These are phyloP conservation scores for Ganoderma boninense DNA, from an alignment of 1,284 basidiomycete genomes.

Conservation along the genomic window DNA sequence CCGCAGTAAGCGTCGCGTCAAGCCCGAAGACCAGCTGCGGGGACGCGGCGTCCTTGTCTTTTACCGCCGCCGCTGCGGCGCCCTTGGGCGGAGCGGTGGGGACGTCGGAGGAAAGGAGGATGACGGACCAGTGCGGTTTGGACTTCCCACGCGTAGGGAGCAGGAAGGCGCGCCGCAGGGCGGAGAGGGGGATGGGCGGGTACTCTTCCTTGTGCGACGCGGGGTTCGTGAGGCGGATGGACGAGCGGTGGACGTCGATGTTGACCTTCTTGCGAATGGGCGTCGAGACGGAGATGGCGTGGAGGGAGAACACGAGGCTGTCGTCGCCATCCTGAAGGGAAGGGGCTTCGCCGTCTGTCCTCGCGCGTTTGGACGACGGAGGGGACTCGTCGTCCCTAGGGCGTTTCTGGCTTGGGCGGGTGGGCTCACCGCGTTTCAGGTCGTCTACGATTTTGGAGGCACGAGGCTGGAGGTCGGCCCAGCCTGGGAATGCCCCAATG, in stretches of 20 bases:
- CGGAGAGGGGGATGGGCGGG: constrained; percentile 53
- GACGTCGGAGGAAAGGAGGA: constrained; percentile 61
- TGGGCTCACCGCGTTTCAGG: constrained; percentile 27
- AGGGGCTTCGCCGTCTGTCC: constrained; percentile 10
- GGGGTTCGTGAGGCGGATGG: constrained; percentile 59
- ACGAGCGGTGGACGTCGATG: constrained; percentile 57
- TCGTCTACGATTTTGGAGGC: constrained; percentile 27
- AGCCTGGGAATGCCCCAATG: constrained; percentile 19
- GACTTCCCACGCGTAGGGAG: constrained; percentile 72
- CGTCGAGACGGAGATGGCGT: constrained; percentile 66
- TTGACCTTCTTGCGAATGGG: constrained; percentile 78
- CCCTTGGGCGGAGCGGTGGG: constrained; percentile 44
- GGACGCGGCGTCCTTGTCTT: constrained; percentile 38
- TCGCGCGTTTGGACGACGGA: constrained; percentile 22
- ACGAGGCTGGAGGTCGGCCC: constrained; percentile 30
- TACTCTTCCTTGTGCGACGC: constrained; percentile 52
- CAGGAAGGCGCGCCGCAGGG: constrained; percentile 64
- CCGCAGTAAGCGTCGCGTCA: constrained; percentile 60
- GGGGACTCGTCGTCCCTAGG: constrained; percentile 33
- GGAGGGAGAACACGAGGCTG: constrained; percentile 59
- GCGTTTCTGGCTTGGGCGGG: constrained; percentile 31
- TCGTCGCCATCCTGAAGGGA: constrained; percentile 42
- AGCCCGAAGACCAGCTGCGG: constrained; percentile 69
- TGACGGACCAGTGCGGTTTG: constrained; percentile 72
- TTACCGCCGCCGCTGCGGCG: constrained; percentile 12